These are phyloP conservation scores for Fagopyrum homotropicum DNA, from an alignment of 148 eudicot genomes.

Conservation along the genomic window DNA sequence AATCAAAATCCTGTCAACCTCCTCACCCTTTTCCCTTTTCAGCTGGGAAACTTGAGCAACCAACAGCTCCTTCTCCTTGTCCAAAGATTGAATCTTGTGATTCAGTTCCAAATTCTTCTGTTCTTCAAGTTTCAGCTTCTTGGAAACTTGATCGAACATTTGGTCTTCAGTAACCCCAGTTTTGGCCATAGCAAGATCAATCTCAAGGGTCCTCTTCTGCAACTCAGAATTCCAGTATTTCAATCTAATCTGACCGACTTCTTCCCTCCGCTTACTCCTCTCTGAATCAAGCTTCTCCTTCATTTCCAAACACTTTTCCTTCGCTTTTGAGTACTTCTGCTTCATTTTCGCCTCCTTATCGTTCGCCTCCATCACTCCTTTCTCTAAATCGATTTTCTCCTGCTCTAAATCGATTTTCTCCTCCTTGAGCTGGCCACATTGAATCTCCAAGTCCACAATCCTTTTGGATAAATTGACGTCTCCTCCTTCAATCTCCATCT, in stretches of 20 bases:
- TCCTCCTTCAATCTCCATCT: neutral
- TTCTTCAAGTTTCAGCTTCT: neutral
- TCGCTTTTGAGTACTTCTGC: neutral
- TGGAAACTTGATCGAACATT: neutral
- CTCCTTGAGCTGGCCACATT: neutral
- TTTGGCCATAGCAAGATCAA: neutral
- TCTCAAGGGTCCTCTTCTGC: conserved; percentile 1
- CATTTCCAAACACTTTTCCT: neutral
- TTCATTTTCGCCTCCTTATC: neutral
- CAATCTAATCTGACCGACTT: neutral
- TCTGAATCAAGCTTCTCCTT: neutral
- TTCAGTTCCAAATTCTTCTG: neutral
- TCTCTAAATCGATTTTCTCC: neutral
- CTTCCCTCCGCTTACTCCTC: neutral
- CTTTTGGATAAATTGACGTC: neutral
- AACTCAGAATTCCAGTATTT: neutral
- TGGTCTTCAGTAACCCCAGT: neutral
- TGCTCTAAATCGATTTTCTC: neutral
- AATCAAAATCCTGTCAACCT: no score
- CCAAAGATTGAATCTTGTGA: neutral
- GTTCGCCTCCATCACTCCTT: neutral
- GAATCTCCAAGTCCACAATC: neutral
- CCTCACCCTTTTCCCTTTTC: no score
- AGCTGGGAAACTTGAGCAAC: neutral
- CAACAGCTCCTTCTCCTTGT: neutral